Evolutionary conservation across 2,329 filamentous ascomycete genomes (phyloP).

Genomic region (Chaetothyriales sp.): DNA sequence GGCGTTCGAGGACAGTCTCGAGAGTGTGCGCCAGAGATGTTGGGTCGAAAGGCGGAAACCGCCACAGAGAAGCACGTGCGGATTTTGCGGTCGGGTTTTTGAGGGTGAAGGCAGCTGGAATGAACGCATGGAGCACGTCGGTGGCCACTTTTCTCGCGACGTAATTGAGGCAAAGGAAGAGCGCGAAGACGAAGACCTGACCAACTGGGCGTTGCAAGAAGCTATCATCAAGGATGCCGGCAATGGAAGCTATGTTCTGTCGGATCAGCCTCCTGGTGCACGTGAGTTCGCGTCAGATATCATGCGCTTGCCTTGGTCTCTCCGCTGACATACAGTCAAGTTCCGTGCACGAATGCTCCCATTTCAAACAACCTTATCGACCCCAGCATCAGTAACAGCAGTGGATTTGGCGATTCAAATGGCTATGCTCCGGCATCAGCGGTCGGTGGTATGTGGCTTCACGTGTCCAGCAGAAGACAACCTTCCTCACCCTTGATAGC

Average conservation of each 20-base stretch:
- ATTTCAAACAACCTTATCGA: slow-evolving; percentile 1
- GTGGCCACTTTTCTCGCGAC: slow-evolving; percentile 55
- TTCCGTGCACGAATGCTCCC: not conserved
- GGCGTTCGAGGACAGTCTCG: slow-evolving; percentile 41
- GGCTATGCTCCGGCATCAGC: not conserved
- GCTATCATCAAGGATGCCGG: slow-evolving; percentile 20
- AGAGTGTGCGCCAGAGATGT: slow-evolving; percentile 45
- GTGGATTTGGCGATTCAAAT: not conserved
- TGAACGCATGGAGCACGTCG: slow-evolving; percentile 75
- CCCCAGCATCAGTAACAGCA: not conserved
- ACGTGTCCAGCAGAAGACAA: no score
- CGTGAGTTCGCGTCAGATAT: slow-evolving; percentile 7
- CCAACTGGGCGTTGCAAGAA: slow-evolving; percentile 28
- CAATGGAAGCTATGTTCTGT: slow-evolving; percentile 16
- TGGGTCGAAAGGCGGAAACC: slow-evolving; percentile 45
- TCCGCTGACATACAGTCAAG: not conserved
- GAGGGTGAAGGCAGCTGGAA: slow-evolving; percentile 58
- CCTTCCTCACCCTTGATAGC: not conserved
- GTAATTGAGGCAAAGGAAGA: slow-evolving; percentile 31
- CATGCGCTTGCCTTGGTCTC: slow-evolving; percentile 2
- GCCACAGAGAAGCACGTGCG: slow-evolving; percentile 49
- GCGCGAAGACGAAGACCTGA: slow-evolving; percentile 29
- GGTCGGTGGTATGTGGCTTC: not conserved
- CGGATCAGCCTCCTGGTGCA: slow-evolving; percentile 15
- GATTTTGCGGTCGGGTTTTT: slow-evolving; percentile 51